These are phyloP conservation scores for Solioccasus polychromus DNA, from an alignment of 768 basidiomycete species.

Conservation along the genomic window DNA sequence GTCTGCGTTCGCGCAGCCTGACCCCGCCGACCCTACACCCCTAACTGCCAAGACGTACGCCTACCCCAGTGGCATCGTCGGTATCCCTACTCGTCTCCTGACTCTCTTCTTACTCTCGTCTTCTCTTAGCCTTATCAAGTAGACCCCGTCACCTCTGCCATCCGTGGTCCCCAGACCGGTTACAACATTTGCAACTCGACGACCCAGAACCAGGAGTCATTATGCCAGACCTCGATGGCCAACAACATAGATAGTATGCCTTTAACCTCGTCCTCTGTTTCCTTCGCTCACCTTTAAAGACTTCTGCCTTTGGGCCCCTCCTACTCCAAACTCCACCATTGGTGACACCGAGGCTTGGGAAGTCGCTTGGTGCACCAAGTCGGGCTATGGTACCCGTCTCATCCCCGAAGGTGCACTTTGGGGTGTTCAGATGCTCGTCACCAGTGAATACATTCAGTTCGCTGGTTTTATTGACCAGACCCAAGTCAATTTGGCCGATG, in stretches of 20 bases:
- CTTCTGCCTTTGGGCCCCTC: constrained; percentile 68
- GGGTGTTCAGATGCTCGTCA: constrained; percentile 63
- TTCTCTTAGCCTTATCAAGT: constrained; percentile 49
- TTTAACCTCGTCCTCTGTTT: not conserved
- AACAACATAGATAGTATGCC: constrained; percentile 47
- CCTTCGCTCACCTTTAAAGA: constrained; percentile 43
- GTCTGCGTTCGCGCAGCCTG: constrained; percentile 28
- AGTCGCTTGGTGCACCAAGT: constrained; percentile 73
- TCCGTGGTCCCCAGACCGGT: constrained; percentile 59
- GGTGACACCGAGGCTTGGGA: constrained; percentile 64
- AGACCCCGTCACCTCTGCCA: constrained; percentile 37
- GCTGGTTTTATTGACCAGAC: constrained; percentile 67
- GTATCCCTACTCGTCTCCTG: constrained; percentile 6
- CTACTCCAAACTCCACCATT: constrained; percentile 47
- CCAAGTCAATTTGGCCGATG: constrained; percentile 45
- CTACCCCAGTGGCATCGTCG: constrained; percentile 42
- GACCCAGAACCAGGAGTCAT: constrained; percentile 56
- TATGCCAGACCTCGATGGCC: constrained; percentile 67
- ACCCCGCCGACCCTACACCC: constrained; percentile 46
- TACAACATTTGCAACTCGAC: constrained; percentile 71
- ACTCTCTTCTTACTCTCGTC: not conserved
- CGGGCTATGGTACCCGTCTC: constrained; percentile 63
- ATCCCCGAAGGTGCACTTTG: constrained; percentile 62
- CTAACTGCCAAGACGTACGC: constrained; percentile 44
- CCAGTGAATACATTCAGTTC: constrained; percentile 55